phyloP scores from a whole-genome alignment of 345 rosid genomes.

The Citrus trifoliata region DNA sequence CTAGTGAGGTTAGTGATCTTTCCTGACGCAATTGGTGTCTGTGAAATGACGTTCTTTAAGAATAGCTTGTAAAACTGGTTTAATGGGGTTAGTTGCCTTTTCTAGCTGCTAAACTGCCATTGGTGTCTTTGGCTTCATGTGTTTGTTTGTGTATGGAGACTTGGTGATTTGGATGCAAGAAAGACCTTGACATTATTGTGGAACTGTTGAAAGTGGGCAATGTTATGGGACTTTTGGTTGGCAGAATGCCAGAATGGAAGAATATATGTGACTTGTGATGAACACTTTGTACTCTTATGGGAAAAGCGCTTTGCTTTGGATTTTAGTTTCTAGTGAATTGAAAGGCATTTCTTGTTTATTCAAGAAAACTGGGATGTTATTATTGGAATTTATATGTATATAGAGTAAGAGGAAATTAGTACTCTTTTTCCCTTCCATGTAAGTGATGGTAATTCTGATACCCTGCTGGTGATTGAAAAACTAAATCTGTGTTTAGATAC shows the following conservation, averaged over 20 bases:
- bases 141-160: background rate
- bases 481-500: background rate
- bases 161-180: background rate
- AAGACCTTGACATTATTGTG: background rate
- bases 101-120: too few species aligned
- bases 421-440: background rate
- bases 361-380: background rate
- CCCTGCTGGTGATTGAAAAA: background rate
- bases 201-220: background rate
- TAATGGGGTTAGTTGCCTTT: too few species aligned
- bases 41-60: background rate
- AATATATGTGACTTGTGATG: background rate
- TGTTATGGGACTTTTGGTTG: background rate
- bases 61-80: background rate
- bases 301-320: background rate
- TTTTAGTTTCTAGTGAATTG: background rate
- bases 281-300: background rate
- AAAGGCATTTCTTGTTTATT: background rate
- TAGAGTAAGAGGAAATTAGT: background rate
- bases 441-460: background rate
- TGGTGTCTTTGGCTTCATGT: background rate
- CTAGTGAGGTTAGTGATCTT: background rate
- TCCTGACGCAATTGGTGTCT: background rate
- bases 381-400: background rate
- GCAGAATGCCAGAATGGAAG: background rate